A percentile compares a stretch with the other conserved stretches of the same genome.
phyloP scores from a whole-genome alignment of 164 flowering plant genomes.

The Aristolochia contorta region DNA sequence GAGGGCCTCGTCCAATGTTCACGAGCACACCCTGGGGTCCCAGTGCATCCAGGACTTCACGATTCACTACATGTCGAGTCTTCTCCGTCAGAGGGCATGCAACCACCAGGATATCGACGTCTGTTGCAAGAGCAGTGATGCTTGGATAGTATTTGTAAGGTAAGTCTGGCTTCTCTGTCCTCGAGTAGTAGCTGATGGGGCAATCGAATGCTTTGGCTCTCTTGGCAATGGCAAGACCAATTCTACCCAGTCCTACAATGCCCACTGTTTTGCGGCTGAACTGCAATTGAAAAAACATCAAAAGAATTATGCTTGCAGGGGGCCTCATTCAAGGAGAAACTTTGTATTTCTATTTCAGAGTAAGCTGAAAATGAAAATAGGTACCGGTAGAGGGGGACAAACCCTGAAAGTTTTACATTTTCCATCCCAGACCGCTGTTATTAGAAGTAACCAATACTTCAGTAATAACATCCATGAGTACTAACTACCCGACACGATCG shows the following conservation, averaged over 20 bases:
- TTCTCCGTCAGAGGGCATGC: conserved; percentile 67
- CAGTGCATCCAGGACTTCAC: conserved; percentile 64
- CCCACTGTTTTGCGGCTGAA: conserved; percentile 67
- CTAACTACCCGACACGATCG: no score
- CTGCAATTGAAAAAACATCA: conserved; percentile 22
- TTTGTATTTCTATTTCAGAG: no score
- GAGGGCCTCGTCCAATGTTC: conserved; percentile 69
- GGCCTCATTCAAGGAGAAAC: no score
- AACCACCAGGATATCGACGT: conserved; percentile 53
- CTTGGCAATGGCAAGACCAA: conserved; percentile 71
- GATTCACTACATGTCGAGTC: conserved; percentile 63
- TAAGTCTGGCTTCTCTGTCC: conserved; percentile 42
- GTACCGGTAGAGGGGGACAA: no score
- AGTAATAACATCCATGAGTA: no score
- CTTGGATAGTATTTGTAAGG: conserved; percentile 51
- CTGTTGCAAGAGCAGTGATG: conserved; percentile 51
- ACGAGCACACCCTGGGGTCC: conserved; percentile 67
- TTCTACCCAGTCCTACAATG: conserved; percentile 78
- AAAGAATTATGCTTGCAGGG: not conserved
- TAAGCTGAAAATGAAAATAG: no score
- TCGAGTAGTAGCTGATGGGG: conserved; percentile 52
- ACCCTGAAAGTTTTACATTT: no score
- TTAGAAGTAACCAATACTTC: no score
- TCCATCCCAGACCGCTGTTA: no score
- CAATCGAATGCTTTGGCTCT: conserved; percentile 80